Evolutionary conservation across 2,329 filamentous ascomycete species (phyloP), one percentile per base, ranked within the genome.

Genomic region (Metarhizium anisopliae): DNA sequence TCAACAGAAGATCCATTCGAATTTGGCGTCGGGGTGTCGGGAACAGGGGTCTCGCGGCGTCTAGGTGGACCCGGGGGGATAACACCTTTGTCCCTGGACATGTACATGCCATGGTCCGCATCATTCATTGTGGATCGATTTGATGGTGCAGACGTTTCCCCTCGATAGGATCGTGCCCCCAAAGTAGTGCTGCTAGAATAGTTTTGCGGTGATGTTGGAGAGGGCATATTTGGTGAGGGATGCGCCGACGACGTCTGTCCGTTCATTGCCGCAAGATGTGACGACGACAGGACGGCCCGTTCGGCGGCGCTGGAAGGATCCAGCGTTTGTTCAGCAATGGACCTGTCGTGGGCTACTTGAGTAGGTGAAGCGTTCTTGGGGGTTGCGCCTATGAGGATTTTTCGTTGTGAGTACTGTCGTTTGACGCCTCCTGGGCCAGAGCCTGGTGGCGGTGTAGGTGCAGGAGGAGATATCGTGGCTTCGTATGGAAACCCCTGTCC

Each of bases 301-400:
- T 87, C 80, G 55, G 85, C 85, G 52, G 86, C 86, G 58, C 78
- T 83, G 13, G 85, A 79, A 2, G 87, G 87, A 65, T 90, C 87
- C 52, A 90, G 71, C 2, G 80, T 81, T 65, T 79, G 83, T 66
- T 83, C 86, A 72, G 75, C 80, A 68, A 83, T 75, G 47, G 79
- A 78, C 52, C 81, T 75, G 67, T 90, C 86, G 65, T 89, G 85
- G 50, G 82, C 80, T 8, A 82, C 80, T 68, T 87, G 87, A 45
- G 87, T 90, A 2, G 89, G 89, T 18, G 89, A 92, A 55, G 79
- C 80, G 64, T 82, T 89, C 72, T 90, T 91, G n/a, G 88, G 85
- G 25, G 84, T 84, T 49, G 81, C 77, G 47, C 86, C 86, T 47
- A 88, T 82, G 61, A 87, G 80, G 61, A 89, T 81, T 71, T 87